Evolutionary conservation across 169 alveolate species (phyloP).

Genomic region (Plasmodium chabaudi): DNA sequence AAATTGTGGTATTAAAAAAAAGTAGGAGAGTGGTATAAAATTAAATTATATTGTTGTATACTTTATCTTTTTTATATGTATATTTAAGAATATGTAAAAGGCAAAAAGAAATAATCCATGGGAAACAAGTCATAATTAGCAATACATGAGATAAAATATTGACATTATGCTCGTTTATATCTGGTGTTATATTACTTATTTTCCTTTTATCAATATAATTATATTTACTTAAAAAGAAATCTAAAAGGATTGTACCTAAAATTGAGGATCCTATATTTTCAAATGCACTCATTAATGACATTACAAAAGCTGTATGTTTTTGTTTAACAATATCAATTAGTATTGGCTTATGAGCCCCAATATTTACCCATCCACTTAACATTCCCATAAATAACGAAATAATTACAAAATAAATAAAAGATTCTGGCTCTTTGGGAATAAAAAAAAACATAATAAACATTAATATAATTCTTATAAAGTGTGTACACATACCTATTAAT

Average conservation of each 20-base stretch:
- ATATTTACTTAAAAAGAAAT: conserved; percentile 34
- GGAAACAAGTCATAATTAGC: conserved; percentile 49
- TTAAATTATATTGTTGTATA: conserved; percentile 54
- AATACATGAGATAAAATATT: conserved; percentile 44
- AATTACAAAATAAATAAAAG: conserved; percentile 73
- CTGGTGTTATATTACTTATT: neutral
- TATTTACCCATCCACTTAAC: conserved; percentile 83
- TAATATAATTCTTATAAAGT: conserved; percentile 72
- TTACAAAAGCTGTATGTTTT: conserved; percentile 79
- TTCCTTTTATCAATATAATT: conserved; percentile 56
- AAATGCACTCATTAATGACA: conserved; percentile 79
- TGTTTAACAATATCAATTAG: conserved; percentile 80
- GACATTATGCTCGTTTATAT: conserved; percentile 46
- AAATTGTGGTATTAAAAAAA: neutral
- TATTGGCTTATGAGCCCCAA: conserved; percentile 81
- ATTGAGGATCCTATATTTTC: conserved; percentile 80
- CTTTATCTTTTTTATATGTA: conserved; percentile 63
- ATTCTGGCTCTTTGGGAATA: conserved; percentile 79
- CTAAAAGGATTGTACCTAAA: conserved; percentile 78
- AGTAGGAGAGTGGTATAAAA: neutral
- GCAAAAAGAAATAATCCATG: conserved; percentile 52
- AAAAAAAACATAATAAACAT: conserved; percentile 76
- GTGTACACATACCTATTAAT: conserved; percentile 79
- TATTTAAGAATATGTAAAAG: conserved; percentile 55
- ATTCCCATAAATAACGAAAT: conserved; percentile 80